Conservation (phyloP, 257 asterid species). For the Scutellaria galericulata region DNA sequence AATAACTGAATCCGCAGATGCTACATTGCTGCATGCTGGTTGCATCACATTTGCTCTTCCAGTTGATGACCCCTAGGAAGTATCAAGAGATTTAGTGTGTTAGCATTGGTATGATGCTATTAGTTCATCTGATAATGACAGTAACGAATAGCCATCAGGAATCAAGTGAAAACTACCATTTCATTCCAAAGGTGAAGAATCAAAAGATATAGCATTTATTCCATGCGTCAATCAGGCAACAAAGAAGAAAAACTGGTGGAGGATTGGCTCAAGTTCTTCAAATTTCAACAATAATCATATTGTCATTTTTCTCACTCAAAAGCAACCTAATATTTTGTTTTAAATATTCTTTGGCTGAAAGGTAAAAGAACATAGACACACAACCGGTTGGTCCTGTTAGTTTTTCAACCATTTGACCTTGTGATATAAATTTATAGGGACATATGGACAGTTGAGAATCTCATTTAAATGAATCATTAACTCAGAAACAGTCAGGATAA, state of each 20-base stretch:
- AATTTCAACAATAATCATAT: not conserved
- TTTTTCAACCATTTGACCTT: not conserved
- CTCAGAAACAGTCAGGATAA: not conserved
- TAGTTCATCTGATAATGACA: not conserved
- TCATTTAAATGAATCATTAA: not conserved
- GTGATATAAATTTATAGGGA: not conserved
- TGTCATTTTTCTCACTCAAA: not conserved
- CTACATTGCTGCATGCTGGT: constrained; percentile 84
- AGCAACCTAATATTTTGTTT: not conserved
- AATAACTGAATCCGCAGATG: constrained; percentile 71
- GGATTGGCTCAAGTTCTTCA: not conserved
- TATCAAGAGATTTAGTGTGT: constrained; percentile 21
- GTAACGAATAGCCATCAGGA: not conserved
- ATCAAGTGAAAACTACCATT: not conserved
- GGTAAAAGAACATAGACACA: not conserved
- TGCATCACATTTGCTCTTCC: constrained; percentile 54
- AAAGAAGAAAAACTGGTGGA: not conserved
- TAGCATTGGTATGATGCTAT: constrained; percentile 8
- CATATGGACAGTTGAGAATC: not conserved
- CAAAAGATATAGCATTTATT: not conserved
- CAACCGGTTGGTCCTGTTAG: not conserved
- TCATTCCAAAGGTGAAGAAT: not conserved
- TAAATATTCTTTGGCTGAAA: not conserved
- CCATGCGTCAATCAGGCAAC: not conserved
- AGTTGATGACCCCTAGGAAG: constrained; percentile 55